Percentiles rank a stretch among this genome's conserved stretches.
These are phyloP conservation scores for Vicia faba DNA, from an alignment of 306 rosid species.

Conservation along the genomic window DNA sequence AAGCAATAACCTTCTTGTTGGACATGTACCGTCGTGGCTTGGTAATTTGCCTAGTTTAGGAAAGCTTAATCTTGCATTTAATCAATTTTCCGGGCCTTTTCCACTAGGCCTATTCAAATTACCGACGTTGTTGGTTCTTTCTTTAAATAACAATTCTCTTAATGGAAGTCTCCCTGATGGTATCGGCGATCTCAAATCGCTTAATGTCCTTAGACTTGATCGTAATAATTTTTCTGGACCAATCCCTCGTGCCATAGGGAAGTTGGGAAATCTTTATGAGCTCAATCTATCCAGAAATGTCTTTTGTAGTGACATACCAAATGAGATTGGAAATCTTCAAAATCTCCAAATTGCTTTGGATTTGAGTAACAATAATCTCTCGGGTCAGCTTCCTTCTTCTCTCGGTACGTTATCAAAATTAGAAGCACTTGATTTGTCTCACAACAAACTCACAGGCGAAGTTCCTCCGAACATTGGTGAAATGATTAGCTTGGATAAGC, in stretches of 20 bases:
- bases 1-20: constrained; percentile 64
- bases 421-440: constrained; percentile 80
- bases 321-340: constrained; percentile 70
- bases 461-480: constrained; percentile 59
- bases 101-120: constrained; percentile 63
- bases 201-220: constrained; percentile 65
- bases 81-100: constrained; percentile 62
- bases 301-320: constrained; percentile 71
- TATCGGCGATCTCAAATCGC: constrained; percentile 61
- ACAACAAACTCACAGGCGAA: constrained; percentile 78
- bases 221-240: constrained; percentile 64
- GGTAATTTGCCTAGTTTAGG: constrained; percentile 69
- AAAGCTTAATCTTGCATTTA: constrained; percentile 67
- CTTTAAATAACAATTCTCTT: constrained; percentile 58
- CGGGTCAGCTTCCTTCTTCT: constrained; percentile 66
- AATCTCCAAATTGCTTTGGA: constrained; percentile 75
- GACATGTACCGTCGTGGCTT: constrained; percentile 72
- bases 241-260: constrained; percentile 59
- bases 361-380: constrained; percentile 78
- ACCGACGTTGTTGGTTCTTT: constrained; percentile 65
- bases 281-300: constrained; percentile 60
- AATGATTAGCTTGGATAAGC: constrained; percentile 74
- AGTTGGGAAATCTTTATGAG: constrained; percentile 59
- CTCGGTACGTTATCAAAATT: constrained; percentile 60
- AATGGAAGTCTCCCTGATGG: constrained; percentile 68